These are phyloP conservation scores for Breviolum minutum DNA, from an alignment of 73 alveolate species.

Conservation along the genomic window DNA sequence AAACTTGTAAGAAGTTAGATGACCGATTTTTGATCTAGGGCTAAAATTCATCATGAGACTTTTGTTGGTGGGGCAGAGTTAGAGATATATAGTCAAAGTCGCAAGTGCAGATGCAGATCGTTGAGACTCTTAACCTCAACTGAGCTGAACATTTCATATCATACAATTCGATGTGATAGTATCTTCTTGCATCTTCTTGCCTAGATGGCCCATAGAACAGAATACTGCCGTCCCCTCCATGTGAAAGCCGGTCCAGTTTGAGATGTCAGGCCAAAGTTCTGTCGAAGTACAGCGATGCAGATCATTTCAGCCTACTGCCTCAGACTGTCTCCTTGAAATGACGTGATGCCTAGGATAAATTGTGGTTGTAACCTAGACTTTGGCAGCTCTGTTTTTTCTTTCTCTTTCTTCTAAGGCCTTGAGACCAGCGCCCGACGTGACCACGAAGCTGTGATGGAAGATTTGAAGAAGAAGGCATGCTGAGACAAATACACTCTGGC, in stretches of 20 bases:
- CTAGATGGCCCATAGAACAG: background rate
- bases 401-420: background rate
- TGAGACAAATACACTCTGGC: too few relatives aligned
- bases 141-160: background rate
- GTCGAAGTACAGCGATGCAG: slow-evolving; percentile 75
- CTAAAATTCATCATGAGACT: background rate
- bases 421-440: slow-evolving; percentile 82
- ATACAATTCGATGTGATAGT: too few relatives aligned
- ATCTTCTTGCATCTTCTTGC: background rate
- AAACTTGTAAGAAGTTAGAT: too few relatives aligned
- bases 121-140: too few relatives aligned
- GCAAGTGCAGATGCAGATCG: too few relatives aligned
- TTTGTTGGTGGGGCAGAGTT: too few relatives aligned
- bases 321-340: background rate
- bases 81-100: too few relatives aligned
- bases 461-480: slow-evolving; percentile 52
- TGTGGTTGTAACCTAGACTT: background rate
- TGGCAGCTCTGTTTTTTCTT: background rate
- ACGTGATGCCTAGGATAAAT: background rate
- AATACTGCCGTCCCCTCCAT: background rate
- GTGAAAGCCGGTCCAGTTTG: background rate
- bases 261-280: slow-evolving; percentile 20
- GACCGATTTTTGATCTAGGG: too few relatives aligned
- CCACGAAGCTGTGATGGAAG: slow-evolving; percentile 75
- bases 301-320: slow-evolving; percentile 57